Base-by-base conservation (phyloP, 257 asterid species). In the Gentiana dahurica region DNA sequence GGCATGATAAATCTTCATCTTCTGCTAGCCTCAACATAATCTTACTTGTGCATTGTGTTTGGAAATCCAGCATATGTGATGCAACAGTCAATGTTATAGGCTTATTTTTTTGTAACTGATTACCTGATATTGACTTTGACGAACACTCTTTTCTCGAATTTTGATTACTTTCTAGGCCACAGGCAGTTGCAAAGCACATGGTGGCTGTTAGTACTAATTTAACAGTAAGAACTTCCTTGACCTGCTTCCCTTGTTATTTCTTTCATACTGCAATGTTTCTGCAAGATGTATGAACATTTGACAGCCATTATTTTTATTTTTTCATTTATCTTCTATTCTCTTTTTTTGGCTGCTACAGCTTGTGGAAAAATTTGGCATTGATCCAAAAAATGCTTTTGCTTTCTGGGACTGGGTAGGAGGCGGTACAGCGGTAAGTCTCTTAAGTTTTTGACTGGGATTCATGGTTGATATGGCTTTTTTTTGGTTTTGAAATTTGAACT, bases 361-460 rank as follows among this genome's bases (percentile, higher is more conserved):
- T 9, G 97, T 88, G 48, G 97, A 92, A 72, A 79, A 88, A 76
- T 92, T 92, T 71, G 99, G 99, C 64, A 92, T 92, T 61, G 97
- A 92, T 79, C 99, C 99, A 61, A 83, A 81, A 37, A 92, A 92
- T 85, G 91, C 99, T 72, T 92, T 92, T 76, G 99, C 99, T 52
- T 88, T 88, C 81, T 92, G 99, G 99, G 99, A 92, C 68, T 92
- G 99, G 99, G 99, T 92, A 38, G 99, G 99, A 77, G 99, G 99
- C 59, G 97, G 68, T 88, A 85, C 67, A 92, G 99, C 49, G 97
- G 99, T 84, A 79, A 63, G 83, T 66, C 60, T 65, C 56, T 62
- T 59, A 49, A 56, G 7, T 54, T 63, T 63, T 51, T 54, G 57
- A 33, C 34, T 39, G 12, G 59, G 59, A 69, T 65, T 34, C 34